Base-by-base conservation (phyloP, 2,329 filamentous ascomycete species). In the Cladophialophora yegresii region DNA sequence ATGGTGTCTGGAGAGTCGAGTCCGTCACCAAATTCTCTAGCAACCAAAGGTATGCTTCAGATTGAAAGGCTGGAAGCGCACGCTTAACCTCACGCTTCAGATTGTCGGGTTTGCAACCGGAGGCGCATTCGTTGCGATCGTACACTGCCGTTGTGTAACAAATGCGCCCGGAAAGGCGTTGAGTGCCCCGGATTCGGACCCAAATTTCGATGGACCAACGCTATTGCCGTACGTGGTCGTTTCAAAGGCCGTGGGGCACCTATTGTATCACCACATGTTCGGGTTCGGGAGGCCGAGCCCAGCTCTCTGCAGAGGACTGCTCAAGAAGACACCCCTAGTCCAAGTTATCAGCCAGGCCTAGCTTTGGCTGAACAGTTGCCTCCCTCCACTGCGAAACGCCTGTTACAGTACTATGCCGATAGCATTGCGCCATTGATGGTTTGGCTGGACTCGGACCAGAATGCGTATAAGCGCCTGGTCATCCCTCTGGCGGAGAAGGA, bases 121-220 rank as follows among this genome's bases (percentile, higher is more conserved):
- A 43, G 36, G 16, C 36, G 36, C 16, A 43, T 43, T 16, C 16
- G 36, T 13, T 43, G 36, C 36, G 36, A 43, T 16, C 36, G 36
- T n/a, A 43, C 36, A 16, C 36, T 43, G 36, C 36, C 36, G 5
- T 43, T n/a, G n/a, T 43, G 36, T 43, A 16, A 13, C 20, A 59
- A 59, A 50, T 59, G 57, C 23, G 45, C 43, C 9, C 28, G 49
- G 20, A 59, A 59, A 50, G 57, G 57, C 5, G 45, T 59, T 10
- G 40, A 50, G 23, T 59, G 57, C 40, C 57, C 57, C n/a, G 57
- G 57, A 5, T 59, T 50, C 45, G 49, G 49, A 59, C 30, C 30
- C 13, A 50, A 33, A 50, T 51, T 59, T 10, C 57, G 57, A 33
- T 59, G 57, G 57, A 59, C 57, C 22, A 59, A 59, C 23, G 57